phyloP scores from a whole-genome alignment of 164 flowering plant genomes.

The Chloranthus sessilifolius region DNA sequence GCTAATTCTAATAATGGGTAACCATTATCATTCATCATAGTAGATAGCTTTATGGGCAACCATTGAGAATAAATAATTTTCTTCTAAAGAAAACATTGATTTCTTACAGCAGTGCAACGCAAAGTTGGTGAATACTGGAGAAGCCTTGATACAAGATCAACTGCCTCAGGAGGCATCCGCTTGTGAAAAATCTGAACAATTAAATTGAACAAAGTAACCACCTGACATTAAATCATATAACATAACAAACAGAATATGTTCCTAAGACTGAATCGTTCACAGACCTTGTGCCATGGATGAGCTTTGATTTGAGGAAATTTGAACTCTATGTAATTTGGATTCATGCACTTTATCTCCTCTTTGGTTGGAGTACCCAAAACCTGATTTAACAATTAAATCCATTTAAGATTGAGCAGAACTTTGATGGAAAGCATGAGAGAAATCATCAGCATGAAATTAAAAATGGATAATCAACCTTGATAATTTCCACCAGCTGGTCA shows the following conservation, averaged over 20 bases:
- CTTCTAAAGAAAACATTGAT: background rate
- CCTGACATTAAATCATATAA: too few species aligned
- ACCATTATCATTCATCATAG: too few species aligned
- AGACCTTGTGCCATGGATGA: slow-evolving; percentile 98
- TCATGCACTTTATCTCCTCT: slow-evolving; percentile 98
- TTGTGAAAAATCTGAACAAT: slow-evolving; percentile 72
- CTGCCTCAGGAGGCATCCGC: slow-evolving; percentile 86
- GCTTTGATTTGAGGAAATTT: slow-evolving; percentile 96
- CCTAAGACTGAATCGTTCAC: background rate
- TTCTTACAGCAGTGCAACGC: slow-evolving; percentile 87
- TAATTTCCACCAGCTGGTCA: slow-evolving; percentile 52
- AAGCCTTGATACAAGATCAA: slow-evolving; percentile 93
- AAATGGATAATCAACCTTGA: slow-evolving; percentile 31
- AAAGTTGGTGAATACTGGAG: slow-evolving; percentile 92
- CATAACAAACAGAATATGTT: too few species aligned
- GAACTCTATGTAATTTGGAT: slow-evolving; percentile 87
- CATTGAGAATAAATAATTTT: background rate
- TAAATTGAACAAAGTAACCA: background rate
- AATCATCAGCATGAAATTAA: slow-evolving; percentile 2
- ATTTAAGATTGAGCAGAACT: background rate
- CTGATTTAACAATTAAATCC: slow-evolving; percentile 22
- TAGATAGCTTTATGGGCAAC: too few species aligned
- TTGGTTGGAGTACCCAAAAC: slow-evolving; percentile 92
- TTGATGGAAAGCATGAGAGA: background rate
- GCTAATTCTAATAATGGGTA: too few species aligned